phyloP scores from a whole-genome alignment of 805 yeast genomes.

The Tetrapisispora fleetii region DNA sequence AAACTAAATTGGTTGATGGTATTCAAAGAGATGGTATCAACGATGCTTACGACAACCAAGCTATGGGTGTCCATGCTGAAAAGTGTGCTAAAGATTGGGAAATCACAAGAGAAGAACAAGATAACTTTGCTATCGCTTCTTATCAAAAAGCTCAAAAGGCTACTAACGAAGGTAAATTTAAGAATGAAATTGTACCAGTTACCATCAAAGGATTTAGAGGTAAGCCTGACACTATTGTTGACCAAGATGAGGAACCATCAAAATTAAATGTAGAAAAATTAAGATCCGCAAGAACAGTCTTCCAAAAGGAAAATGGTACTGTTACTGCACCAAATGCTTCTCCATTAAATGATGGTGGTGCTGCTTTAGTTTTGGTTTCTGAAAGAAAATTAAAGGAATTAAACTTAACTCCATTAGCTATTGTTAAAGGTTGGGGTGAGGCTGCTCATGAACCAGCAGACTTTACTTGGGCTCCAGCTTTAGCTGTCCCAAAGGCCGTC shows the following conservation, averaged over 20 bases:
- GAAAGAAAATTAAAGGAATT: conserved; percentile 78
- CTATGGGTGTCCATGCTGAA: conserved; percentile 98
- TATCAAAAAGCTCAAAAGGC: conserved; percentile 84
- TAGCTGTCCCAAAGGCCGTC: conserved; percentile 93
- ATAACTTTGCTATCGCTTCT: conserved; percentile 73
- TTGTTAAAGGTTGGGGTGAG: conserved; percentile 92
- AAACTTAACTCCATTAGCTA: conserved; percentile 80
- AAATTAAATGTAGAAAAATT: conserved; percentile 73
- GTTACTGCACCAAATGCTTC: conserved; percentile 97
- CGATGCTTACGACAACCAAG: conserved; percentile 79
- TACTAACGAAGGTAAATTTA: conserved; percentile 70
- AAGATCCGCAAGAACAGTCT: conserved; percentile 82
- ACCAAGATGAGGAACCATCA: conserved; percentile 73
- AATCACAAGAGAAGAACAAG: conserved; percentile 79
- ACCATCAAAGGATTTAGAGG: conserved; percentile 86
- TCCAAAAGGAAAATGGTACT: conserved; percentile 88
- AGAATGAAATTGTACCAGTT: conserved; percentile 73
- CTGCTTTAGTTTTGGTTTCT: conserved; percentile 83
- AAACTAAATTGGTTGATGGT: conserved; percentile 71
- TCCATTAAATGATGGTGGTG: conserved; percentile 95
- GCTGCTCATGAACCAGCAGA: conserved; percentile 93
- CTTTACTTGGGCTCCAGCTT: conserved; percentile 91
- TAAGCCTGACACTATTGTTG: conserved; percentile 67
- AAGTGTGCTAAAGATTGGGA: conserved; percentile 81
- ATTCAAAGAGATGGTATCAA: conserved; percentile 83